Evolutionary conservation across 345 rosid genomes (phyloP), one percentile per base, ranked within the genome.

Genomic region (Brassica cretica): DNA sequence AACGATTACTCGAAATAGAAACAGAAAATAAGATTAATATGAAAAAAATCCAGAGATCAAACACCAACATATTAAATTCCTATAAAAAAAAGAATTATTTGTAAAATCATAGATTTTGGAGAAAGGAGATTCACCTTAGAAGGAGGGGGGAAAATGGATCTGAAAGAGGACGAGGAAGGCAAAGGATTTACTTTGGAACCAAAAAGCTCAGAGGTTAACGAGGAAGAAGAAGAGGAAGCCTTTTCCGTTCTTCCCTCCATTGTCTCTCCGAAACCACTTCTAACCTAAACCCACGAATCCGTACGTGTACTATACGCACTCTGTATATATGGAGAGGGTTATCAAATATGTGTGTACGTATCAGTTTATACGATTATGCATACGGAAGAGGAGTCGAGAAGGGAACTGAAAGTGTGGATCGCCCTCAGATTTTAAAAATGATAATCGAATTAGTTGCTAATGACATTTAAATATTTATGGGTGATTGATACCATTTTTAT

Each of bases 191-290:
- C 93, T 71, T 81, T 84, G 8, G 90, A 82, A n/a, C 92, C 93
- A 80, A 92, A 92, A 80, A 92, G 85, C 80, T 92, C 90, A 63
- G 89, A 80, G 32, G 89, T 81, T 55, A 88, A 73, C 1, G 94
- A 84, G 3, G 87, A 41, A n/a, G 90, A 80, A 15, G 90, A 78
- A 2, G 88, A 66, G 0, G 62, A 71, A 32, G 74, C 86, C 68
- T 87, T 89, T 67, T 80, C 77, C 67, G 74, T 63, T 69, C 27
- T 79, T 75, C 85, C 87, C 72, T 90, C 96, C 96, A 90, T 92
- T 70, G 27, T 60, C 76, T 21, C 76, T 73, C 30, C 29, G 53
- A 78, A 74, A 56, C 33, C 73, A 46, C 73, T 68, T 24, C 33
- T 74, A 8, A 66, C 56, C 77, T 66, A 76, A 80, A 71, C 64